Base-by-base conservation (phyloP, 352 stramenopile genomes). In the Phytophthora aleatoria region DNA sequence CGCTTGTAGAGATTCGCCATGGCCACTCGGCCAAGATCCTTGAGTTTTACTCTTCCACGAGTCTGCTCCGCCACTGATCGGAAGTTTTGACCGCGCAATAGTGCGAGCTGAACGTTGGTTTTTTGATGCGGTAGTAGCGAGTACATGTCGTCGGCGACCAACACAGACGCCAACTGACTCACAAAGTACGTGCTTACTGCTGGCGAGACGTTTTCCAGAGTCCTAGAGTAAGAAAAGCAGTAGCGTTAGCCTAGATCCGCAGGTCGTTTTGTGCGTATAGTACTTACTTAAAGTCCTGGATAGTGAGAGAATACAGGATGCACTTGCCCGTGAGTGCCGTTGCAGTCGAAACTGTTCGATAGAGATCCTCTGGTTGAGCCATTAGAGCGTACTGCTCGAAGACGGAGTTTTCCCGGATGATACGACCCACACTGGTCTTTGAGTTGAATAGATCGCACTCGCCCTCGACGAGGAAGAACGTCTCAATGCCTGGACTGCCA, bases 381-480 rank as follows among this genome's bases (percentile, higher is more conserved):
- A 95, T 89, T 33, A 95, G 71, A 57, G 85, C 79, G 53, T 95
- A 95, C 53, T 92, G 81, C 67, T 95, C 87, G 48, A 95, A 92
- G 24, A 94, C 79, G 1, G 85, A 69, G 27, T 91, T 92, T 57
- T 86, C 71, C 7, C 81, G 76, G 10, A 95, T 74, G 47, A 92
- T 73, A 20, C 85, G 77, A 6, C 79, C 83, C 11, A 77, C 52
- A 13, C 74, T 71, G 1, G 83, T 88, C 45, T 80, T 59, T 3
- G 85, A 89, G 53, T 95, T 91, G 33, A 94, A 56, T 33, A 94
- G 68, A 58, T 94, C 85, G 45, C 87, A 95, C 62, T 94, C 79
- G 33, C 87, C 87, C 45, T 94, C 87, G 24, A 95, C 81, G 10
- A 95, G 70, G 44, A 95, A 95, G 61, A 89, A 95, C 64, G 90